These are phyloP conservation scores for Chionographis japonica DNA, from an alignment of 106 monocot genomes.

Conservation along the genomic window DNA sequence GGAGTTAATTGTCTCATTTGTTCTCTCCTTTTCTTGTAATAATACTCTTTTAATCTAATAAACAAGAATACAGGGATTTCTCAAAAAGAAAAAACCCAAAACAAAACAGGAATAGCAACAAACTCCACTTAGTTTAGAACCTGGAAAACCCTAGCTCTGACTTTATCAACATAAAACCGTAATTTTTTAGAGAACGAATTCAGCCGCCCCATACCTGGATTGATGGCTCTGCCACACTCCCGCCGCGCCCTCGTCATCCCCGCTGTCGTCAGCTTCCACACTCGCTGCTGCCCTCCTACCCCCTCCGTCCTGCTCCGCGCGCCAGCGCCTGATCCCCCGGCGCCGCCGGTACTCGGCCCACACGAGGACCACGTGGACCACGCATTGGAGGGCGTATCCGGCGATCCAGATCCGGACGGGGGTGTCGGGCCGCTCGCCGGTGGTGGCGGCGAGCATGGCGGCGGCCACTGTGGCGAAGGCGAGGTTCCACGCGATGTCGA, in stretches of 20 bases:
- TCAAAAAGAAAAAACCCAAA: no score
- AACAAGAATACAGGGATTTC: no score
- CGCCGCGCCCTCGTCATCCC: slow-evolving; percentile 28
- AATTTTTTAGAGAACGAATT: neutral
- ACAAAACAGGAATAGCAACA: no score
- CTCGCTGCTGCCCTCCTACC: slow-evolving; percentile 1
- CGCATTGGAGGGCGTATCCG: slow-evolving; percentile 69
- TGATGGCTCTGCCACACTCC: neutral
- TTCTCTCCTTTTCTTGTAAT: no score
- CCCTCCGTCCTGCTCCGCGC: slow-evolving; percentile 6
- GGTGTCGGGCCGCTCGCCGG: slow-evolving; percentile 40
- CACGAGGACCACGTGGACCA: slow-evolving; percentile 73
- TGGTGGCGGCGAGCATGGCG: slow-evolving; percentile 34
- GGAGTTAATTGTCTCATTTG: no score
- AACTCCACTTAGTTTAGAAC: no score
- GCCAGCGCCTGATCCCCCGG: neutral
- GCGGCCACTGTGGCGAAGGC: slow-evolving; percentile 47
- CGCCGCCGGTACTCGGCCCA: slow-evolving; percentile 64
- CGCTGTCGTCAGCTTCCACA: neutral
- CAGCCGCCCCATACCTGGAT: slow-evolving; percentile 22
- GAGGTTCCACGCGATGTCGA: slow-evolving; percentile 84
- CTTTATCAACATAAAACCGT: neutral
- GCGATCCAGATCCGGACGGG: slow-evolving; percentile 67
- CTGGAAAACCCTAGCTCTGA: neutral
- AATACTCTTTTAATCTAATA: no score